Percentiles rank a stretch among this genome's conserved stretches.
Conservation (phyloP, 768 basidiomycete genomes). For the Russula sp. region DNA sequence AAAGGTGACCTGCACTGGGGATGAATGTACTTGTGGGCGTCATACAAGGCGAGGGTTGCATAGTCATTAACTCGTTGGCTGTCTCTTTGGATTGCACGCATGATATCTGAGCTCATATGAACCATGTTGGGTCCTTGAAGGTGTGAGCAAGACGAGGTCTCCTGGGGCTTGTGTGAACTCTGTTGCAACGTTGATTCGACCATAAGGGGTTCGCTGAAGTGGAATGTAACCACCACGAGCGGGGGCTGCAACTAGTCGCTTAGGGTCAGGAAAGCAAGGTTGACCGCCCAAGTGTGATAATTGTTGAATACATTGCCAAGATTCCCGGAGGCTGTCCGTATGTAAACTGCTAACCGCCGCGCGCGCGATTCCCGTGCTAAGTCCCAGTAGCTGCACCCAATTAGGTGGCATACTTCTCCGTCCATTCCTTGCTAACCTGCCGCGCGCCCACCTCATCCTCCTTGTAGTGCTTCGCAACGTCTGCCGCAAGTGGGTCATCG, state of each 20-base stretch:
- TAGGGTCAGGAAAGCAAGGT: neutral
- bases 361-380: neutral
- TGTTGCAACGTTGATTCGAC: neutral
- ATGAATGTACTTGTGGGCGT: conserved; percentile 25
- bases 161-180: neutral
- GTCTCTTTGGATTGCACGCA: conserved; percentile 25
- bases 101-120: conserved; percentile 19
- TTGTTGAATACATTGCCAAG: conserved; percentile 15
- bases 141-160: neutral
- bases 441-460: conserved; percentile 93
- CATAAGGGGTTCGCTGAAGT: neutral
- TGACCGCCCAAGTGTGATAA: neutral
- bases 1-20: conserved; percentile 25
- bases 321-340: neutral
- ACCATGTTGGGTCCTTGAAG: neutral
- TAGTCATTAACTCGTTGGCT: conserved; percentile 21
- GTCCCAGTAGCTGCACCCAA: conserved; percentile 6
- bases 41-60: conserved; percentile 23
- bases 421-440: conserved; percentile 92
- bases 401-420: conserved; percentile 67
- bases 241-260: neutral
- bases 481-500: conserved; percentile 89
- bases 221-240: neutral
- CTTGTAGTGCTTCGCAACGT: conserved; percentile 98
- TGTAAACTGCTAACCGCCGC: conserved; percentile 6